Conservation (phyloP, 164 flowering plant genomes). For the Taxillus chinensis region DNA sequence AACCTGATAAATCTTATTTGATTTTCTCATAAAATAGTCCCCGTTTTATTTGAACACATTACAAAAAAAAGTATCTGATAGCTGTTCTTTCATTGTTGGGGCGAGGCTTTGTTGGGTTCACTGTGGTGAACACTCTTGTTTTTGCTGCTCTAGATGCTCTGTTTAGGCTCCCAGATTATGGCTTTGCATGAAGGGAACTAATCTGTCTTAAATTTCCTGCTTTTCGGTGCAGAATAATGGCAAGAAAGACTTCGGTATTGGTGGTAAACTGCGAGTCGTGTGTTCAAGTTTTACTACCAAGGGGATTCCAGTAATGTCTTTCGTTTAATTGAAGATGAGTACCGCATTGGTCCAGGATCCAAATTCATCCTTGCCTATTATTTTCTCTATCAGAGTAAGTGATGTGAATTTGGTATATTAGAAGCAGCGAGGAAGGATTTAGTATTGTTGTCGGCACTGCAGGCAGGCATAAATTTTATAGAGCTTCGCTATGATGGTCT, state of each 20-base stretch:
- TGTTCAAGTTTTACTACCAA: constrained; percentile 68
- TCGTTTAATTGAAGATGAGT: constrained; percentile 11
- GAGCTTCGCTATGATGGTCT: no score
- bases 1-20: neutral
- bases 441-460: no score
- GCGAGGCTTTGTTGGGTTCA: no score
- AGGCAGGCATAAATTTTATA: no score
- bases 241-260: constrained; percentile 39
- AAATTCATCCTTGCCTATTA: no score
- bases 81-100: no score
- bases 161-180: neutral
- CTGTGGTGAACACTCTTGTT: no score
- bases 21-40: neutral
- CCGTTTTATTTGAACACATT: neutral
- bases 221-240: constrained; percentile 32
- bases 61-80: no score
- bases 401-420: no score
- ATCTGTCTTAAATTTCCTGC: neutral
- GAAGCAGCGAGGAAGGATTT: no score
- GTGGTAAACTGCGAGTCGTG: constrained; percentile 48
- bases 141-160: neutral
- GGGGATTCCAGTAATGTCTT: constrained; percentile 69
- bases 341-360: no score
- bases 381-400: no score
- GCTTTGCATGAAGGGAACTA: neutral